phyloP scores from a whole-genome alignment of 129 eudicot genomes.

The Pittosporum tobira region DNA sequence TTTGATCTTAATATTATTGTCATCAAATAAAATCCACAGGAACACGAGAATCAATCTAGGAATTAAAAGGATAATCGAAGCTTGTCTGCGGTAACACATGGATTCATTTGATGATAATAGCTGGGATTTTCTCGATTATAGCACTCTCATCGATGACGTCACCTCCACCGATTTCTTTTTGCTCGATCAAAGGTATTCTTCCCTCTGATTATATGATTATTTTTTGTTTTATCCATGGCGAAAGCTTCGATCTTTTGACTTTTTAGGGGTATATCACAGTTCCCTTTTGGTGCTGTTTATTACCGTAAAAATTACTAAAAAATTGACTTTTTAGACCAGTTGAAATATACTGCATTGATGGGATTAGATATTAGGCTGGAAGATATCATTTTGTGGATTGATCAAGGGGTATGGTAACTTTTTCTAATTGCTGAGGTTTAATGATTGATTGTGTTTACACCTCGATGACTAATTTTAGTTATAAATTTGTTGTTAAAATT shows the following conservation, averaged over 20 bases:
- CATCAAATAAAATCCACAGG: no score
- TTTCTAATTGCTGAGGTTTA: background rate
- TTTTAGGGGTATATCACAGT: background rate
- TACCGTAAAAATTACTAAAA: background rate
- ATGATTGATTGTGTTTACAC: no score
- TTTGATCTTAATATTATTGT: no score
- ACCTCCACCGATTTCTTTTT: constrained; percentile 45
- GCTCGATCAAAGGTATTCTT: constrained; percentile 32
- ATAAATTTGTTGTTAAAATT: no score
- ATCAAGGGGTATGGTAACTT: no score
- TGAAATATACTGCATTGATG: background rate
- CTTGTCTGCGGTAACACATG: constrained; percentile 18
- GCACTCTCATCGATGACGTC: constrained; percentile 39
- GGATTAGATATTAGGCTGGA: background rate
- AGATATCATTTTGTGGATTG: background rate
- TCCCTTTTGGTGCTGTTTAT: background rate
- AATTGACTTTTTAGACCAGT: background rate
- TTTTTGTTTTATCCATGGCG: background rate
- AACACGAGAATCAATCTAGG: background rate
- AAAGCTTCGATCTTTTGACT: no score
- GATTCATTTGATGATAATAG: constrained; percentile 35
- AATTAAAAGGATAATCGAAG: constrained; percentile 16
- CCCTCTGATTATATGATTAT: background rate
- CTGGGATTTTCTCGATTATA: constrained; percentile 54
- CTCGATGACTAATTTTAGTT: no score